Evolutionary conservation across 495 filamentous ascomycete species (phyloP).

Genomic region (Penicillium silybi): DNA sequence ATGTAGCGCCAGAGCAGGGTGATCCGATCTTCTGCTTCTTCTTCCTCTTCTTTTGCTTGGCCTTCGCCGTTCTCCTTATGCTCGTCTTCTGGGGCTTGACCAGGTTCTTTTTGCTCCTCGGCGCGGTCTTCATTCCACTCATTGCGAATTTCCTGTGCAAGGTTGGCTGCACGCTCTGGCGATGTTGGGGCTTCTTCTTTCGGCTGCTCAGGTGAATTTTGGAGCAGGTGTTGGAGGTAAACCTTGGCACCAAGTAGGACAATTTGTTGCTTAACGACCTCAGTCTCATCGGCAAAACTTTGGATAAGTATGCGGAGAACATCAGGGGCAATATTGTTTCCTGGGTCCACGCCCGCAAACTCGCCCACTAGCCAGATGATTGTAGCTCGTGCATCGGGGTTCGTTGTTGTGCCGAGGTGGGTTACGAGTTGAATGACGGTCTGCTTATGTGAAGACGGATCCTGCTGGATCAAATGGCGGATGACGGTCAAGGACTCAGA

Average conservation of each 20-base stretch:
- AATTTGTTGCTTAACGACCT: slow-evolving; percentile 85
- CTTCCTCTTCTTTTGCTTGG: slow-evolving; percentile 31
- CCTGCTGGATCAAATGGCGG: slow-evolving; percentile 89
- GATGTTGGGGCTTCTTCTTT: slow-evolving; percentile 4
- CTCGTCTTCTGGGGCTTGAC: slow-evolving; percentile 25
- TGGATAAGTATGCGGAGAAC: slow-evolving; percentile 87
- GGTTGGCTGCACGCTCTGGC: slow-evolving; percentile 5
- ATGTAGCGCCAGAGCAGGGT: slow-evolving; percentile 79
- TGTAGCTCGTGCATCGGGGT: slow-evolving; percentile 80
- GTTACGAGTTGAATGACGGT: slow-evolving; percentile 92
- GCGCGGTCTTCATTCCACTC: slow-evolving; percentile 40
- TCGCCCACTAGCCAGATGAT: slow-evolving; percentile 98
- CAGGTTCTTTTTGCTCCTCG: slow-evolving; percentile 25
- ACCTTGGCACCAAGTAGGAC: slow-evolving; percentile 90
- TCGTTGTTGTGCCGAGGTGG: slow-evolving; percentile 78
- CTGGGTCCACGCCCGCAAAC: slow-evolving; percentile 72
- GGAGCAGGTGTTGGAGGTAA: slow-evolving; percentile 74
- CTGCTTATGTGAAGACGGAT: slow-evolving; percentile 66
- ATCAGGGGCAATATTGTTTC: slow-evolving; percentile 86
- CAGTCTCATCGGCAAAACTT: slow-evolving; percentile 76
- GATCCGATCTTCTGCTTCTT: slow-evolving; percentile 56
- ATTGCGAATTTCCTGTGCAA: slow-evolving; percentile 26
- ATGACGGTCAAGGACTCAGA: slow-evolving; percentile 91
- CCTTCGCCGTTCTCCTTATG: slow-evolving; percentile 18
- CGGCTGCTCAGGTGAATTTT: slow-evolving; percentile 48